These are phyloP conservation scores for Candida qinlingensis DNA, from an alignment of 805 yeast species.

Conservation along the genomic window DNA sequence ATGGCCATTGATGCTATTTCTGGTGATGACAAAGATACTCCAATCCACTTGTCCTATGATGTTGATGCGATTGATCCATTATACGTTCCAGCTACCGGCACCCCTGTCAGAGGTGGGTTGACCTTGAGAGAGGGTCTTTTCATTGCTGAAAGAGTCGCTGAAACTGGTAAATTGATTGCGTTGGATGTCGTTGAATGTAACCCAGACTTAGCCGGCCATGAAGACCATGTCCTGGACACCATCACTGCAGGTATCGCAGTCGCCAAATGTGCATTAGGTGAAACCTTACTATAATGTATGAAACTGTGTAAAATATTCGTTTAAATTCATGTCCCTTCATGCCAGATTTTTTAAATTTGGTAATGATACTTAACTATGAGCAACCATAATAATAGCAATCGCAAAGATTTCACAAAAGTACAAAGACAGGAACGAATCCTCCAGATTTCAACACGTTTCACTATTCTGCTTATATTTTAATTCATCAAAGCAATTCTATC, in stretches of 20 bases:
- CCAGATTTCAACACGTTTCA: too few species aligned
- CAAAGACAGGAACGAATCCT: too few species aligned
- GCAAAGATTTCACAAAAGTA: too few species aligned
- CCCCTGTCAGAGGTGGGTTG: constrained; percentile 95
- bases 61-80: constrained; percentile 96
- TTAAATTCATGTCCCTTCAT: constrained; percentile 12
- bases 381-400: too few species aligned
- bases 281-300: constrained; percentile 46
- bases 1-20: constrained; percentile 74
- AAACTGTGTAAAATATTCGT: constrained; percentile 7
- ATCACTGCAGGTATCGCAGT: constrained; percentile 86
- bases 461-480: too few species aligned
- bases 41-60: constrained; percentile 88
- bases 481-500: too few species aligned
- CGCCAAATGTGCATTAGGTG: constrained; percentile 92
- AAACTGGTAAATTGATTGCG: constrained; percentile 80
- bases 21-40: constrained; percentile 54
- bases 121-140: constrained; percentile 92
- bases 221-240: constrained; percentile 73
- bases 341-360: background rate
- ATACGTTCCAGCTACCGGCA: constrained; percentile 95
- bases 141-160: constrained; percentile 87
- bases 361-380: too few species aligned
- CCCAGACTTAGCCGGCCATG: constrained; percentile 79
- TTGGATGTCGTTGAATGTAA: constrained; percentile 92